Conservation (phyloP, 169 alveolate species). For the Plasmodium coatneyi region DNA sequence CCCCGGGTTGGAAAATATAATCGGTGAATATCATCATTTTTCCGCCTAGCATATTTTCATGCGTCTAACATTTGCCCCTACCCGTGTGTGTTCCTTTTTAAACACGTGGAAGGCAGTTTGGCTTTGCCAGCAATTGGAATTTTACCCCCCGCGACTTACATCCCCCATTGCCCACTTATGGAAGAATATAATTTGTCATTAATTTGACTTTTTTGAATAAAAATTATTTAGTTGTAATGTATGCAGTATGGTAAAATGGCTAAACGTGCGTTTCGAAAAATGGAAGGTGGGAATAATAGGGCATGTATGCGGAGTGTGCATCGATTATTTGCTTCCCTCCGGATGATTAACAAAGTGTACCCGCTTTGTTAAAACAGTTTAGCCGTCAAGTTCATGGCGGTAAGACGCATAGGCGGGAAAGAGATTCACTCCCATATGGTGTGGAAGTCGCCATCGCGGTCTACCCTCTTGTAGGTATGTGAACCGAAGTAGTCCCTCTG, state of each 20-base stretch:
- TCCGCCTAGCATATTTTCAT: not conserved
- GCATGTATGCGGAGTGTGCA: not conserved
- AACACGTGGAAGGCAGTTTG: not conserved
- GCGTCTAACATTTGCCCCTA: not conserved
- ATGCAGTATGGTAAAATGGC: not conserved
- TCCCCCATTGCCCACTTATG: not conserved
- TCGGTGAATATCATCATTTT: not conserved
- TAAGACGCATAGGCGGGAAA: not conserved
- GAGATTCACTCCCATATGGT: conserved; percentile 75
- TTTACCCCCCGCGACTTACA: not conserved
- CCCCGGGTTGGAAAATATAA: not conserved
- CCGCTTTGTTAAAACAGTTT: not conserved
- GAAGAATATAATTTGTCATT: not conserved
- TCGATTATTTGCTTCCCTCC: not conserved
- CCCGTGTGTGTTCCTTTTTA: not conserved
- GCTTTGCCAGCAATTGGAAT: not conserved
- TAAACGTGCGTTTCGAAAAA: not conserved
- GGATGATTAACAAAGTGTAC: not conserved
- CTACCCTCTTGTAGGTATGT: conserved; percentile 84
- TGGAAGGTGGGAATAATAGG: not conserved
- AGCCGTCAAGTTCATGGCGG: not conserved
- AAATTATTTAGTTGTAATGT: not conserved
- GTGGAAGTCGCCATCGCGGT: conserved; percentile 83
- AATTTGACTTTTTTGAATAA: not conserved
- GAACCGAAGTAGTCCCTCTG: conserved; percentile 90